These are phyloP conservation scores for Cladophialophora chaetospira DNA, from an alignment of 2,329 filamentous ascomycete genomes.

Conservation along the genomic window DNA sequence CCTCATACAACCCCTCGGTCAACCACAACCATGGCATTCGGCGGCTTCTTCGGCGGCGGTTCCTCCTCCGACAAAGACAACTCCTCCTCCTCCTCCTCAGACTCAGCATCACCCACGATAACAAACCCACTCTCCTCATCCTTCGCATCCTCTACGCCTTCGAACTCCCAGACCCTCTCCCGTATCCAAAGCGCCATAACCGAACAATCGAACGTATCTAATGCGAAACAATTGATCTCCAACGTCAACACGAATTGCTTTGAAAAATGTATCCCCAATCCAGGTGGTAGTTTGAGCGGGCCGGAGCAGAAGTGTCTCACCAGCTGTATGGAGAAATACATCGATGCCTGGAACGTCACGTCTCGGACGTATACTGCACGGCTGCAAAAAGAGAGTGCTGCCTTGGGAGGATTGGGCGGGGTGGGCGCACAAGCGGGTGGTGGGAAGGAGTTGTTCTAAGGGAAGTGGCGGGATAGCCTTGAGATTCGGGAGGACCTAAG, in stretches of 20 bases:
- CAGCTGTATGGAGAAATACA: slow-evolving; percentile 83
- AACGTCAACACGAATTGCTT: slow-evolving; percentile 84
- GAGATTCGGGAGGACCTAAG: too few relatives aligned
- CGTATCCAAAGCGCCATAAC: slow-evolving; percentile 58
- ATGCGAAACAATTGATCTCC: slow-evolving; percentile 71
- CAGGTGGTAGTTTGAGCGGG: slow-evolving; percentile 66
- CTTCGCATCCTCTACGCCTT: slow-evolving; percentile 28
- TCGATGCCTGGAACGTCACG: slow-evolving; percentile 75
- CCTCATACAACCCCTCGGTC: background rate
- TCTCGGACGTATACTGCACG: slow-evolving; percentile 67
- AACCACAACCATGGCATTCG: slow-evolving; percentile 34
- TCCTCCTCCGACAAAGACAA: slow-evolving; percentile 32
- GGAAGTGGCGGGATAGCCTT: background rate
- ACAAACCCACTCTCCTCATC: slow-evolving; percentile 16
- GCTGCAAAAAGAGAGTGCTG: slow-evolving; percentile 58
- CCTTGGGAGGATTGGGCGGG: background rate
- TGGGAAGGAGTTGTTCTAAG: slow-evolving; percentile 28
- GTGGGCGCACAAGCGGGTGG: background rate
- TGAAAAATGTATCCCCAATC: slow-evolving; percentile 72
- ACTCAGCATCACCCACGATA: slow-evolving; percentile 14
- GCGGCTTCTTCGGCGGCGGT: slow-evolving; percentile 41
- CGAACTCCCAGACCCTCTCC: slow-evolving; percentile 27
- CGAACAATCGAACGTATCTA: slow-evolving; percentile 65
- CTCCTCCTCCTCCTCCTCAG: slow-evolving; percentile 24
- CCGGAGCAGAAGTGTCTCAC: slow-evolving; percentile 71